Base-by-base conservation (phyloP, 352 stramenopile genomes). In the Lagenidium sp. region DNA sequence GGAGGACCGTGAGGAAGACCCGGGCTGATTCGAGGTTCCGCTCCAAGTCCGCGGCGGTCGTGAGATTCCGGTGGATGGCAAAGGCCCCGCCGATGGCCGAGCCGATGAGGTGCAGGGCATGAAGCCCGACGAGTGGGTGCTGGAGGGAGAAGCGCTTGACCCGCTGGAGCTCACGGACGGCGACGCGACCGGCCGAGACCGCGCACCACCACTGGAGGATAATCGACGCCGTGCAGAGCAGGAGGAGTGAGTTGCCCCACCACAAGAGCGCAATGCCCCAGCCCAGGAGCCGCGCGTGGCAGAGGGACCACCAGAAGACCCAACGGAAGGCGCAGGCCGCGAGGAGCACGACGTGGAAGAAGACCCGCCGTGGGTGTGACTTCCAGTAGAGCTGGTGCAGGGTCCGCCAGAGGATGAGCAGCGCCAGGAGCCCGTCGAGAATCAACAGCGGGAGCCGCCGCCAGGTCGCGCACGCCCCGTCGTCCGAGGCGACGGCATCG, bases 201-300 rank as follows among this genome's bases (percentile, higher is more conserved):
- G 74, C 70, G 38, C 56, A 71, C 16, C 70, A 77, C 70, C 70
- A 84, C 44, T 83, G 70, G 43, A 84, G 67, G 29, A 86, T 81
- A 41, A 86, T 70, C 1, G 65, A 63, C 6, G 68, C 74, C 23
- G 64, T 82, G 42, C 74, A 84, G 26, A 86, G 57, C 50, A 86
- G 31, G 10, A 86, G 50, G 26, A 86, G 51, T 41, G 74, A 79
- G 49, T 86, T 83, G 47, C 60, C 62, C 63, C 58, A 79, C 60
- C 59, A 68, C 13, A 84, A 47, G 36, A 70, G 54, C 21, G 74
- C 68, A 12, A 71, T 24, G 1, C 65, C 68, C 0, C 51, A 15
- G 1, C 55, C 44, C 18, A 77, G 46, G 6, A 84, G 42, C 7
- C 19, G 6, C 24, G n/a, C 12, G 28, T 51, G 51, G 46, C 53